These are phyloP conservation scores for Sambucus nigra DNA, from an alignment of 129 eudicot species.

Conservation along the genomic window DNA sequence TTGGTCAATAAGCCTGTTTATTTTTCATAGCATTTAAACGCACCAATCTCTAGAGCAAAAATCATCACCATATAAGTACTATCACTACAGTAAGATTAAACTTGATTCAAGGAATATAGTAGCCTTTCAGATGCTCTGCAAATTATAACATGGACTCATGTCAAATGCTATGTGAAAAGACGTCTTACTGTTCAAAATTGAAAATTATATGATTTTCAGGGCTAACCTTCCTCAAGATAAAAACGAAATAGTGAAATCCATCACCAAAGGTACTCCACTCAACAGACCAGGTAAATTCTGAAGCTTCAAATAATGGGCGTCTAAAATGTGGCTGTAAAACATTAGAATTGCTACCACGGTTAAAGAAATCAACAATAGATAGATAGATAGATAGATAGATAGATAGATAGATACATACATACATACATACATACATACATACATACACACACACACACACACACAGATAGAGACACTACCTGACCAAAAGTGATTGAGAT, in stretches of 20 bases:
- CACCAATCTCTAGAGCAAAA: background rate
- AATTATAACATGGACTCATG: background rate
- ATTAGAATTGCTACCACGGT: background rate
- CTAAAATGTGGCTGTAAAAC: constrained; percentile 85
- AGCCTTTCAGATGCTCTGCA: background rate
- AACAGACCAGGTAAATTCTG: constrained; percentile 78
- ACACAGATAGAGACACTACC: constrained; percentile 30
- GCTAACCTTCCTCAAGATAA: constrained; percentile 71
- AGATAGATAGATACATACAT: background rate
- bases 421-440: too few species aligned
- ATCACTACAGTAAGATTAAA: too few species aligned
- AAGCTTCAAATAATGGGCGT: constrained; percentile 64
- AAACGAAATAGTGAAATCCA: constrained; percentile 93
- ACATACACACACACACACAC: too few species aligned
- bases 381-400: background rate
- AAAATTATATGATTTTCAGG: background rate
- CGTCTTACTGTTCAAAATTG: background rate
- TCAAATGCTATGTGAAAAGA: background rate
- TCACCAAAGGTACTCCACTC: constrained; percentile 88
- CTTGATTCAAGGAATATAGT: too few species aligned
- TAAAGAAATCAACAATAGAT: background rate
- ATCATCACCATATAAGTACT: background rate
- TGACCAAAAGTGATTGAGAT: constrained; percentile 95
- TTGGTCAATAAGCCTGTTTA: too few species aligned
- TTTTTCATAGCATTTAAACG: background rate